A percentile compares a stretch with the other conserved stretches of the same genome.
These are phyloP conservation scores for Phytophthora hybrid DNA, from an alignment of 352 stramenopile genomes.

Conservation along the genomic window DNA sequence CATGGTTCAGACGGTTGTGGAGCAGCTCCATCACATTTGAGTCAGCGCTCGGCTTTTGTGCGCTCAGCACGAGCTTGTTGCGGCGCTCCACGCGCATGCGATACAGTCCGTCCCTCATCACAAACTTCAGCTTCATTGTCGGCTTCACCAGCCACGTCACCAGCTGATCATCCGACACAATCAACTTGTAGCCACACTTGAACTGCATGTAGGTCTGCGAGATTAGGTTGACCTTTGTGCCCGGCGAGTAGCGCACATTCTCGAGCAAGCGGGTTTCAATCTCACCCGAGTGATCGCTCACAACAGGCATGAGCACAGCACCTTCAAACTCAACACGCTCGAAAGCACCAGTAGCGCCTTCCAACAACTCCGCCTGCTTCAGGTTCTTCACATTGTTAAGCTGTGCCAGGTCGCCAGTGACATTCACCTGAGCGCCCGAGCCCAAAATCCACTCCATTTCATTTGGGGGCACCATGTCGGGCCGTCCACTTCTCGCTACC, in stretches of 20 bases:
- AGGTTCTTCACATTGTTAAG: slow-evolving; percentile 2
- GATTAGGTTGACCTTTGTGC: slow-evolving; percentile 4
- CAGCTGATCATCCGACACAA: neutral
- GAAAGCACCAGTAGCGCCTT: too few relatives aligned
- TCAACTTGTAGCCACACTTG: neutral
- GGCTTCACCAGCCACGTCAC: slow-evolving; percentile 5
- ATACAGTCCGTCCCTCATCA: too few relatives aligned
- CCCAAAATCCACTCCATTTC: slow-evolving; percentile 10
- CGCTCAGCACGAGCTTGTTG: neutral
- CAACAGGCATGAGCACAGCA: too few relatives aligned
- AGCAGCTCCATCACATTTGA: slow-evolving; percentile 3
- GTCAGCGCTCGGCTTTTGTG: neutral
- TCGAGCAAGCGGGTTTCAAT: neutral
- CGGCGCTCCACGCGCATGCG: neutral
- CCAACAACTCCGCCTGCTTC: too few relatives aligned
- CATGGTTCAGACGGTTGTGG: slow-evolving; percentile 5
- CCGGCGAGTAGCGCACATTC: slow-evolving; percentile 4
- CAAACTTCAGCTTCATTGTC: neutral
- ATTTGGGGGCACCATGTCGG: neutral
- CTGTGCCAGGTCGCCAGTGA: slow-evolving; percentile 1
- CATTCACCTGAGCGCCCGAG: slow-evolving; percentile 3
- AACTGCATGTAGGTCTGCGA: slow-evolving; percentile 11
- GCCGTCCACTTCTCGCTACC: neutral
- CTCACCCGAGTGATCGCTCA: too few relatives aligned
- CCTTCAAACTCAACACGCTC: too few relatives aligned